Base-by-base conservation (phyloP, 805 yeast genomes). In the Nakazawaea pomicola region DNA sequence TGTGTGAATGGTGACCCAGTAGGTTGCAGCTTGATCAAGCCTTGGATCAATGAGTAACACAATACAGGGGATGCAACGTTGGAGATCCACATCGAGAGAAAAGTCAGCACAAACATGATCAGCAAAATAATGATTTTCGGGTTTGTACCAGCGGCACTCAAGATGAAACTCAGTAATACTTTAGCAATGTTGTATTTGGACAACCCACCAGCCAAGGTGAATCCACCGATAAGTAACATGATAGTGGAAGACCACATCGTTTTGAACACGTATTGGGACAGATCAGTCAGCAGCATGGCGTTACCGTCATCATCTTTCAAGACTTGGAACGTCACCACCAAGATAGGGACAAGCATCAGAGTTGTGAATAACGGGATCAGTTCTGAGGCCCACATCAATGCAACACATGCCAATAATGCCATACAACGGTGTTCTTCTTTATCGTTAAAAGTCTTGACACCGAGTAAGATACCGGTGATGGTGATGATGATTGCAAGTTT, bases 381-480 rank as follows among this genome's bases (percentile, higher is more conserved):
- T 52, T 72, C 78, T 11, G 71, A 54, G 6, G 77, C 77, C 77
- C 77, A 72, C 32, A 72, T 53, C 46, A 72, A 59, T 7, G 76
- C 74, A 36, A 67, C 56, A 47, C 82, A 75, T 9, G 72, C 83
- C 32, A 80, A 73, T 19, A 80, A 64, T 5, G 86, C 85, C 68
- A 81, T 70, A 58, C 83, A 76, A 52, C 82, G 72, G 50, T 71
- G 74, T 54, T 81, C 78, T 4, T 73, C 77, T 29, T 64, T 63
- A 53, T 80, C 85, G 46, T 78, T 72, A 46, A 81, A 72, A 0
- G 87, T 80, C 46, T 76, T 71, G 29, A 80, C 76, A 42, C 74
- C 72, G 39, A 80, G 55, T 27, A 81, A 60, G 10, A 80, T 50
- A 28, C 72, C 71, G 15, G 83, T 79, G n/a, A 71, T 66, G 9